Conservation (phyloP, 352 stramenopile genomes). For the Phytophthora agathidicida region DNA sequence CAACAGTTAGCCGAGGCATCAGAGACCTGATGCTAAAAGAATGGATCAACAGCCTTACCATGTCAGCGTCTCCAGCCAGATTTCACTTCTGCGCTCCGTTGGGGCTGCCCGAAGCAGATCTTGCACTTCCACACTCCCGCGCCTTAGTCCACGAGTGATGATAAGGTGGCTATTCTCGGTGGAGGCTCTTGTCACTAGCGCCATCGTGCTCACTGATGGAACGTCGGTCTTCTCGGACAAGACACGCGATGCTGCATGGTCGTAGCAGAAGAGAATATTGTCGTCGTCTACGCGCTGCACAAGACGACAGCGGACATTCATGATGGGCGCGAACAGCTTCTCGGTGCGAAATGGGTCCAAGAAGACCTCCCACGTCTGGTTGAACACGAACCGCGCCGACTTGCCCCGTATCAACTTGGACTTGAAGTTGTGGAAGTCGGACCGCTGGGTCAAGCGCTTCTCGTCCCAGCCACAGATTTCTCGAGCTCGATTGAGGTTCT, state of each 20-base stretch:
- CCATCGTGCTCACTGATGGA: constrained; percentile 27
- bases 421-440: constrained; percentile 35
- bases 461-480: constrained; percentile 40
- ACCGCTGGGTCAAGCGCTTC: constrained; percentile 23
- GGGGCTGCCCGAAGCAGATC: constrained; percentile 12
- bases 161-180: constrained; percentile 30
- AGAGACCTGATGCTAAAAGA: neutral
- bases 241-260: constrained; percentile 29
- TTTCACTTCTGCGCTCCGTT: constrained; percentile 14
- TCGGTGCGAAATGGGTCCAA: constrained; percentile 29
- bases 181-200: constrained; percentile 28
- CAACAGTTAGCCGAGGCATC: constrained; percentile 14
- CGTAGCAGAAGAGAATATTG: constrained; percentile 41
- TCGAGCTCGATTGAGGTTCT: constrained; percentile 14
- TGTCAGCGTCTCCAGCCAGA: constrained; percentile 35
- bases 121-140: constrained; percentile 39
- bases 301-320: constrained; percentile 33
- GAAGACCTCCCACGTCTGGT: constrained; percentile 38
- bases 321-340: constrained; percentile 31
- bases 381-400: constrained; percentile 24
- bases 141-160: constrained; percentile 41
- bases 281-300: constrained; percentile 41
- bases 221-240: constrained; percentile 34
- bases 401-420: constrained; percentile 29
- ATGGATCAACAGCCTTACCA: constrained; percentile 10